Evolutionary conservation across 208 protist species (phyloP), one percentile per base, ranked within the genome.

Genomic region (Trypanosomatidae sp.): DNA sequence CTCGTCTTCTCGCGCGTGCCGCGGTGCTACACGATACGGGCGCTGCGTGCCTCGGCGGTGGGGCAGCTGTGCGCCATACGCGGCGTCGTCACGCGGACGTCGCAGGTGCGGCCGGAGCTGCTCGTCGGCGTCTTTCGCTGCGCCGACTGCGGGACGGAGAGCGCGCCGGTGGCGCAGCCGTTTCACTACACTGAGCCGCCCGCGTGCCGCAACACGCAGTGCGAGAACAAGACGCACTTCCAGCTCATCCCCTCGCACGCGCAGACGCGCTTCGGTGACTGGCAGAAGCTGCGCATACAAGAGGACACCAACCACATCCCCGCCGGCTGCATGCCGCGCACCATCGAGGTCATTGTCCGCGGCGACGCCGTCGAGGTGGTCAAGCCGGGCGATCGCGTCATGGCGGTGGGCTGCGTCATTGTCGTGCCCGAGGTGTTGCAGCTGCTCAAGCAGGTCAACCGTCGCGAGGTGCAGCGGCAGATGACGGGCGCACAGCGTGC

Each of bases 101-200:
- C 94, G 13, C 97, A 99, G 62, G 94, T 98, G 10, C 71, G 97
- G 7, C 98, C 98, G 4, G 98, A 99, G 70, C 75, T 99, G 4
- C 43, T 99, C 8, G 62, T 90, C 7, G 98, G 92, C 19, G 81
- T 88, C 4, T 99, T 99, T 56, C 56, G 61, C 32, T 99, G 98
- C 79, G 56, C 66, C 41, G 93, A 98, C 54, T 99, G 98, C 66
- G 63, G 76, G 4, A 88, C 77, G 3, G 58, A 87, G 53, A 95
- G 79, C 18, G 15, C 65, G 10, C 70, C 80, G 13, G 73, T 99
- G 0, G 57, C 62, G 33, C 98, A 99, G 78, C 92, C 99, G 62
- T 99, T 99, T 68, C 88, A 96, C 55, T 99, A 99, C 83, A 99
- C 97, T 4, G 96, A 96, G 55, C 91, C 94, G 19, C 74, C 81